Base-by-base conservation (phyloP, 1,139 yeast species). In the Hansenula sp. region DNA sequence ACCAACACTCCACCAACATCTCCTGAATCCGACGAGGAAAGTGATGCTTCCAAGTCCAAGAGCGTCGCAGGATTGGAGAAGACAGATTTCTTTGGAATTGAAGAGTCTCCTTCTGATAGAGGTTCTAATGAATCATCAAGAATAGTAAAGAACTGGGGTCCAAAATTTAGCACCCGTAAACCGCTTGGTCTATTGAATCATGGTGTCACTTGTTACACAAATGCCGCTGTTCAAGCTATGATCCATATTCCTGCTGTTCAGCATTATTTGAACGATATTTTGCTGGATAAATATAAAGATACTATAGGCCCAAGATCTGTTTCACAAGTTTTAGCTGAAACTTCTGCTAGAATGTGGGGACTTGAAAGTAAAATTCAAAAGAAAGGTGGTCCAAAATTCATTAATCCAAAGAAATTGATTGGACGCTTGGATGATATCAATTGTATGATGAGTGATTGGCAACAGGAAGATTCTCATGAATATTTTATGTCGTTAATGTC, bases 381-480 rank as follows among this genome's bases (percentile, higher is more conserved):
- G 44, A 55, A 54, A 36, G 47, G 53, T 36, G 55, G 52, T 40
- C 50, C 57, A 4, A 71, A 72, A 49, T 81, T 72, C 55, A 71
- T 84, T 47, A 82, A 87, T 59, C 97, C 97, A 5, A 80, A 81
- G 54, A 79, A 77, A 55, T 72, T 91, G 54, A 83, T 90, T 44
- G 73, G 74, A 43, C 72, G 93, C 50, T 69, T 91, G 46, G 87
- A 79, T 42, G 96, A 89, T 55, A 89, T 91, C 57, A 91, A 91
- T 63, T 89, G 96, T 61, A 85, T 88, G 94, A 89, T 91, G 96
- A 82, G 91, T 34, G 93, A 84, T 61, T 90, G 96, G 96, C 91
- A 89, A 63, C 99, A 93, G 64, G 98, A 93, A 65, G 99, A 93
- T 63, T 86, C 96, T 1, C 99, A 93, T 64, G 99, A 93, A 65